Conservation (phyloP, 208 protist genomes). For the Blastocrithidia nonstop region DNA sequence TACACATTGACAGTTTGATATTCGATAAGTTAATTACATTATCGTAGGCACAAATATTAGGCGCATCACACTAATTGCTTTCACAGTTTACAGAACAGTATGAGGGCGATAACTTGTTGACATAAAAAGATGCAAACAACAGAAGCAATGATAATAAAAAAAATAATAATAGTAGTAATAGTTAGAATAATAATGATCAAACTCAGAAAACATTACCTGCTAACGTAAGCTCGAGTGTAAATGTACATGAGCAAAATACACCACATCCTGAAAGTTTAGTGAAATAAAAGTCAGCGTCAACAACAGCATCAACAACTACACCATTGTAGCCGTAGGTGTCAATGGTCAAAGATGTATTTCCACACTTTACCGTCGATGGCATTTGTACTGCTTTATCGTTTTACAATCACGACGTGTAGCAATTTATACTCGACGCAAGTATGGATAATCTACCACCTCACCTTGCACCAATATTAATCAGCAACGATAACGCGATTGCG, state of each 20-base stretch:
- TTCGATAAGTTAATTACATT: slow-evolving; percentile 33
- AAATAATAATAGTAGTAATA: no score
- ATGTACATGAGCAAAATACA: no score
- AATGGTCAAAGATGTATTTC: slow-evolving; percentile 76
- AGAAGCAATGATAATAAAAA: neutral
- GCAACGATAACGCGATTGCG: neutral
- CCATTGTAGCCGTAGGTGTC: slow-evolving; percentile 5
- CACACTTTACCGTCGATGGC: slow-evolving; percentile 36
- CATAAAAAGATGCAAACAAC: neutral
- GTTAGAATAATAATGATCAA: no score
- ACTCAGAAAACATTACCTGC: no score
- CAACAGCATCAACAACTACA: neutral
- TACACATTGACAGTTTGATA: slow-evolving; percentile 57
- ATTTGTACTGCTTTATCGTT: slow-evolving; percentile 46
- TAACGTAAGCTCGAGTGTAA: no score
- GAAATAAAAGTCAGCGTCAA: no score
- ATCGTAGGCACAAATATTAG: slow-evolving; percentile 38
- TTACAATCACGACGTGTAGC: slow-evolving; percentile 80
- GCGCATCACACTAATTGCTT: slow-evolving; percentile 50
- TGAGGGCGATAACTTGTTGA: slow-evolving; percentile 1
- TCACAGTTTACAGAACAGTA: slow-evolving; percentile 19
- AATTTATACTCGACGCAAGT: slow-evolving; percentile 75
- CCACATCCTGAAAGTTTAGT: no score
- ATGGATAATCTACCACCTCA: slow-evolving; percentile 77
- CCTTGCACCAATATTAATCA: slow-evolving; percentile 5